Base-by-base conservation (phyloP, 768 basidiomycete genomes). In the Suillus subalutaceus region DNA sequence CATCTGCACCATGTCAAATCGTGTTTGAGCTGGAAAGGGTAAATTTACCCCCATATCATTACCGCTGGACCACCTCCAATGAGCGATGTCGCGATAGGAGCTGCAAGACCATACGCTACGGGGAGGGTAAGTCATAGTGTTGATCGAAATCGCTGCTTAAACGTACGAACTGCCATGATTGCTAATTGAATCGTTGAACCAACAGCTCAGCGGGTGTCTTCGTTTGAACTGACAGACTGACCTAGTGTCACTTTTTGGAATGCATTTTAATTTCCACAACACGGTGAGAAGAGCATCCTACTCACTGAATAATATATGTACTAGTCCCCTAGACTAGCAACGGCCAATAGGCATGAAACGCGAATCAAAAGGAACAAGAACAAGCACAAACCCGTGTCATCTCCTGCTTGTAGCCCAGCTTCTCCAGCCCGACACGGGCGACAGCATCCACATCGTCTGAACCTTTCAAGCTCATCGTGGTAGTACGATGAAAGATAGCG, bases 131-230 rank as follows among this genome's bases (percentile, higher is more conserved):
- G 62, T 43, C 18, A 20, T 7, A 59, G 38, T 30, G 32, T 26
- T 32, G n/a, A 30, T 16, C 9, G 43, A 44, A 1, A 50, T 8
- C 1, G 9, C 5, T 26, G 4, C 3, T 15, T 26, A 18, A 40
- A 83, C 86, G 76, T 69, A 87, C 87, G 87, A 64, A 88, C 87
- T 38, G 87, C 86, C 79, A 87, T 83, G 38, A 88, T 88, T 10
- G 87, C 87, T 88, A 26, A 16, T 20, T 4, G 6, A 37, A 56
- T 10, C 44, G 52, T 10, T 20, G 23, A 35, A 43, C 71, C 52
- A 74, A 66, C 18, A 20, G 38, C 32, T 44, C 16, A 59, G n/a
- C 15, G 32, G 26, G 32, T 13, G 20, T n/a, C 62, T 46, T 18
- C 3, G n/a, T 1, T 40, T 15, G 6, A 37, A 46, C 20, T 23